These are phyloP conservation scores for Eucalyptus sp. DNA, from an alignment of 345 rosid genomes.

Conservation along the genomic window DNA sequence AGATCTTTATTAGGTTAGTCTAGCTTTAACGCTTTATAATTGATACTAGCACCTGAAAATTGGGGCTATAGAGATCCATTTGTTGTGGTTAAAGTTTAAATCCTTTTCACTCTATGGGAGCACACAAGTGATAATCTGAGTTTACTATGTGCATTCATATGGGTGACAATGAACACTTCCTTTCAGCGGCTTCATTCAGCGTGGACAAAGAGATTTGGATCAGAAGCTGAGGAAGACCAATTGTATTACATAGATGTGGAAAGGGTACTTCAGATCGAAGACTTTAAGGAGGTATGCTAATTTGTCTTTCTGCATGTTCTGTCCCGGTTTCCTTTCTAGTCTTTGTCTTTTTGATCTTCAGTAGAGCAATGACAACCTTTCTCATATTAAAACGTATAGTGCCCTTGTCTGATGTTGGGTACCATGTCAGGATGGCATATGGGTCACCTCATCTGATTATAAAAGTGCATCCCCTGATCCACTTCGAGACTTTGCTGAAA, in stretches of 20 bases:
- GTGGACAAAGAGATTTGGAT: constrained; percentile 80
- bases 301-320: not conserved
- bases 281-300: constrained; percentile 65
- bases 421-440: constrained; percentile 54
- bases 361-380: not conserved
- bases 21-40: not conserved
- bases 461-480: constrained; percentile 72
- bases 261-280: constrained; percentile 75
- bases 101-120: not conserved
- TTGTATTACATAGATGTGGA: constrained; percentile 54
- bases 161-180: not conserved
- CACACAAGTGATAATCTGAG: not conserved
- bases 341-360: not conserved
- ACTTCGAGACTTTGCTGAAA: constrained; percentile 64
- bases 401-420: not conserved
- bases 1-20: not conserved
- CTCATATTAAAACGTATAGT: not conserved
- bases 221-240: constrained; percentile 41
- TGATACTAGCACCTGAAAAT: not conserved
- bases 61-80: not conserved
- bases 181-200: constrained; percentile 46
- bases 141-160: not conserved
- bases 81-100: not conserved
- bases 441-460: constrained; percentile 76
- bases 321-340: not conserved